Evolutionary conservation across 192 early-diverging fungal species (phyloP), one percentile per base, ranked within the genome.

Genomic region (Endogone sp.): DNA sequence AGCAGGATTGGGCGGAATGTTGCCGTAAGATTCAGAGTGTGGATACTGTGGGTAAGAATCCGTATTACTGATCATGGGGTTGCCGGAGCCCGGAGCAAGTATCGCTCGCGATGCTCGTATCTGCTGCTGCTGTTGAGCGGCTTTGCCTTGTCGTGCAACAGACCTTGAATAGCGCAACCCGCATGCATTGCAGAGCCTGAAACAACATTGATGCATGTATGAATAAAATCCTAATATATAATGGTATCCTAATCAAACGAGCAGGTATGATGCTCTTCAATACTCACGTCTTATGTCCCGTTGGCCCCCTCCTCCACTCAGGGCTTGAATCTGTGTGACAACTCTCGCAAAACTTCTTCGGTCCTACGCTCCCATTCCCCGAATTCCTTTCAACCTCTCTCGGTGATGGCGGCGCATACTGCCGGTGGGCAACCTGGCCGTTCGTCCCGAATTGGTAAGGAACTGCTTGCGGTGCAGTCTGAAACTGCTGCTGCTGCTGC

Each of bases 271-370:
- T 49, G 9, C 6, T 49, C n/a, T 29, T 11, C 63, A 3, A 13
- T 29, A 60, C 66, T 71, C 67, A 75, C 74, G 74, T 75, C 65
- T 75, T 75, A 63, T 75, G 74, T 3, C 74, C 74, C 25, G 65
- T 67, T n/a, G 74, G 74, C 2, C 74, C 74, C 60, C 69, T 70
- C 55, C 74, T 28, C 74, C 74, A 75, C 68, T 75, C 74, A 29
- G 74, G 74, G 9, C 69, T 71, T 26, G 68, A 67, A 27, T 62
- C 56, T 10, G 74, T 75, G 13, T 61, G 59, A 75, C 74, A 75
- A 31, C 65, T 75, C 60, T 75, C 69, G 64, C 74, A 75, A 24
- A 25, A n/a, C 6, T 71, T 71, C 29, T 56, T 64, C 0, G 56
- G 29, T 21, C 25, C 64, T 22, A n/a, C 37, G 22, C 37, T 16